Evolutionary conservation across 1,139 yeast genomes (phyloP), one percentile per base, ranked within the genome.

Genomic region (Taphrina deformans): DNA sequence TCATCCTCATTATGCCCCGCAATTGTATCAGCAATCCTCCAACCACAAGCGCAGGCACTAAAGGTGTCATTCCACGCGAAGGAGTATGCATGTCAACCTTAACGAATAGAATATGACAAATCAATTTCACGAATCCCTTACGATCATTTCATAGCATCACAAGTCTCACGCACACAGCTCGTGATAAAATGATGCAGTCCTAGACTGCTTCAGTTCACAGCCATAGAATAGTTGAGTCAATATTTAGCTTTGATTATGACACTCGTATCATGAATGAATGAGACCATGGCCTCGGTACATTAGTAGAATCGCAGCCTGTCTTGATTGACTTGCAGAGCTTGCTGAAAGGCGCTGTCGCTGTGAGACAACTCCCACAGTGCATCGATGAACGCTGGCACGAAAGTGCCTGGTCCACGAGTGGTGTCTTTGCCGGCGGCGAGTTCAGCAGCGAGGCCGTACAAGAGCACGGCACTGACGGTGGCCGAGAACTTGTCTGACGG

Each of bases 361-460:
- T 31, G 27, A 24, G 35, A 21, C 16, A 41, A 21, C 6, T 24
- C 18, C 38, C 48, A 35, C 9, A 59, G 41, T 2, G 63, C 26
- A 70, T 85, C 87, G 29, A 84, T 69, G 67, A 85, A 80, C 0
- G 76, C 73, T 2, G 78, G 74, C 69, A 80, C 74, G 70, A 84
- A 85, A 0, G 83, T 72, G 0, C 88, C 88, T 0, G 88, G 87
- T 0, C 82, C 78, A 1, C 66, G 65, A 0, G 71, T 72, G 2
- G 66, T 23, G 0, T 67, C 41, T 0, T 23, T 55, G 2, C 66
- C 65, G 0, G 78, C 85, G 0, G 95, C 95, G 1, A 72, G 63
- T 35, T 75, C 77, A 1, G 96, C 92, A 0, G 95, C 89, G 27
- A 78, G 73, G 65, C 89, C 89, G 75, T 87, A 89, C 10, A 85